Evolutionary conservation across 176 grass and related monocot species (phyloP).

Genomic region (Phyllostachys edulis): DNA sequence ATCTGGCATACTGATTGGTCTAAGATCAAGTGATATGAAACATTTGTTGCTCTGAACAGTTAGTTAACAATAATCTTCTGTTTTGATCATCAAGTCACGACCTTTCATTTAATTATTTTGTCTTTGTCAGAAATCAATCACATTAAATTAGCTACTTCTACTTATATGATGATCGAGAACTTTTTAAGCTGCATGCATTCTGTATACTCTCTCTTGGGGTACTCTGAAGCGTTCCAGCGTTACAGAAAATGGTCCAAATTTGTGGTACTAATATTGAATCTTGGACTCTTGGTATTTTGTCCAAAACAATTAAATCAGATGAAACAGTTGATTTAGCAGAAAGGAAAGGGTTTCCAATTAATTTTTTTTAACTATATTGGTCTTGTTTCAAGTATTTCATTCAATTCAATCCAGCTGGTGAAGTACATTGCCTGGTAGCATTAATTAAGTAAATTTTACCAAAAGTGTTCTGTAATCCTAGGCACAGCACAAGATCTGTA

Average conservation of each 20-base stretch:
- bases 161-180: neutral
- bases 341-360: neutral
- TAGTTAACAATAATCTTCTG: neutral
- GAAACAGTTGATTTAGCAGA: neutral
- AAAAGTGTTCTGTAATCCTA: neutral
- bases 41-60: neutral
- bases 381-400: constrained; percentile 20
- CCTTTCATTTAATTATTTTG: neutral
- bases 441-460: neutral
- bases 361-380: neutral
- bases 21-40: constrained; percentile 2
- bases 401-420: neutral
- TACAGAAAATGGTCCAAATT: neutral
- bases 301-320: constrained; percentile 33
- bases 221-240: neutral
- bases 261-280: neutral
- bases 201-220: neutral
- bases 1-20: neutral
- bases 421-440: neutral
- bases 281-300: neutral
- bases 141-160: neutral
- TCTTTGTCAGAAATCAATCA: neutral
- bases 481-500: neutral
- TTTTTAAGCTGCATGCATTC: neutral
- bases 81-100: neutral